Percentiles rank a stretch among this genome's conserved stretches.
phyloP scores from a whole-genome alignment of 768 basidiomycete species.

The Porpolomopsis calyptriformis region DNA sequence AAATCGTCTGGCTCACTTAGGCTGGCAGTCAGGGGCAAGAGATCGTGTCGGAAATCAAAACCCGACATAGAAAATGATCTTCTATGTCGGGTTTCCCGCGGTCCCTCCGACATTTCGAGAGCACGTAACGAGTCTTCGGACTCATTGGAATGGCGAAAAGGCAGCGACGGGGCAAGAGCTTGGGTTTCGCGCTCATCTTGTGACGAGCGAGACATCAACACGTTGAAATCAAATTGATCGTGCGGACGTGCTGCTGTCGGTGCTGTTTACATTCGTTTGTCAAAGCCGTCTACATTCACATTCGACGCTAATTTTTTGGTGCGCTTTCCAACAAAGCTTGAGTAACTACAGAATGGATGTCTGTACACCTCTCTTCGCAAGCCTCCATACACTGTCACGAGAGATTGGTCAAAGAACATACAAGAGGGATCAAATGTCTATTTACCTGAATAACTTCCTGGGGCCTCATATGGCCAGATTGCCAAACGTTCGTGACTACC shows the following conservation, averaged over 20 bases:
- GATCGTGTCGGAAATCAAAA: slow-evolving; percentile 69
- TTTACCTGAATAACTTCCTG: slow-evolving; percentile 48
- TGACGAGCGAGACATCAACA: slow-evolving; percentile 29
- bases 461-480: slow-evolving; percentile 57
- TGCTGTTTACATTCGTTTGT: not conserved
- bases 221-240: no score
- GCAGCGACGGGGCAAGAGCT: slow-evolving; percentile 15
- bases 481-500: slow-evolving; percentile 78
- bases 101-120: slow-evolving; percentile 66
- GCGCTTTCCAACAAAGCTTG: slow-evolving; percentile 39
- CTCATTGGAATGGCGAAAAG: slow-evolving; percentile 37
- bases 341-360: slow-evolving; percentile 67
- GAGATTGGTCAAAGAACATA: not conserved
- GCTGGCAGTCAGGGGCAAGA: slow-evolving; percentile 69
- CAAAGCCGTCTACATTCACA: not conserved
- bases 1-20: slow-evolving; percentile 56
- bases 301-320: not conserved
- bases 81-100: slow-evolving; percentile 23
- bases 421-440: slow-evolving; percentile 6
- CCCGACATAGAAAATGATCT: slow-evolving; percentile 64
- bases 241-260: no score
- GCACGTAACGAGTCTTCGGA: slow-evolving; percentile 71
- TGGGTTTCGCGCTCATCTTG: slow-evolving; percentile 31
- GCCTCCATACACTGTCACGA: slow-evolving; percentile 51
- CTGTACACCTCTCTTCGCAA: slow-evolving; percentile 61